phyloP scores from a whole-genome alignment of 345 rosid species.

The Lepidium aucheri region DNA sequence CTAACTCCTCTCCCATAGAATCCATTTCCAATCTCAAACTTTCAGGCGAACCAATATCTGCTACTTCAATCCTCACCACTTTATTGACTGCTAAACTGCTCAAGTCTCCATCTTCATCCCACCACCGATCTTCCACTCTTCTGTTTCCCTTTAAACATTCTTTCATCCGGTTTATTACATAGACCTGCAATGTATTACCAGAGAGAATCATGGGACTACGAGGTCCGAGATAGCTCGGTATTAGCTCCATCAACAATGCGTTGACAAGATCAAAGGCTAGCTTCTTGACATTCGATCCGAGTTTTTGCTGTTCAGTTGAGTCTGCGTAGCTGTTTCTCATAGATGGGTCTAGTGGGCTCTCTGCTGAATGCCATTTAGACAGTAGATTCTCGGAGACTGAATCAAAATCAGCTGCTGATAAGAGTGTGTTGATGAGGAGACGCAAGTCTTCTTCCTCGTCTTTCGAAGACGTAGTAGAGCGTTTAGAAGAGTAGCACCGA shows the following conservation, averaged over 20 bases:
- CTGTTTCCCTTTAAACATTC: slow-evolving; percentile 50
- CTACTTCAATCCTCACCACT: slow-evolving; percentile 69
- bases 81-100: slow-evolving; percentile 57
- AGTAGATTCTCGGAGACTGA: slow-evolving; percentile 28
- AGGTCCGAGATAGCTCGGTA: slow-evolving; percentile 31
- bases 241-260: slow-evolving; percentile 42
- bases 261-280: slow-evolving; percentile 70
- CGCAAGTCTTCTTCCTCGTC: slow-evolving; percentile 59
- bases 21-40: slow-evolving; percentile 52
- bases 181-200: slow-evolving; percentile 30
- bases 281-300: slow-evolving; percentile 45
- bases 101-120: slow-evolving; percentile 49
- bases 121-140: slow-evolving; percentile 23
- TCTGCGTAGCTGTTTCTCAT: slow-evolving; percentile 47
- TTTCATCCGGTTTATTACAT: slow-evolving; percentile 51
- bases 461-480: slow-evolving; percentile 28
- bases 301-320: slow-evolving; percentile 44
- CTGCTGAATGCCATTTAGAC: slow-evolving; percentile 58
- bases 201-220: not conserved
- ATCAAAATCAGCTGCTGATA: slow-evolving; percentile 50
- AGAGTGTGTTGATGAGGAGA: slow-evolving; percentile 43
- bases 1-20: slow-evolving; percentile 49
- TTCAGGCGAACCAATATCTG: slow-evolving; percentile 61
- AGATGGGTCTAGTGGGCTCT: slow-evolving; percentile 71
- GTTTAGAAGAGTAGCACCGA: slow-evolving; percentile 34